These are phyloP conservation scores for Coniochaeta pulveracea DNA, from an alignment of 2,329 filamentous ascomycete species.

Conservation along the genomic window DNA sequence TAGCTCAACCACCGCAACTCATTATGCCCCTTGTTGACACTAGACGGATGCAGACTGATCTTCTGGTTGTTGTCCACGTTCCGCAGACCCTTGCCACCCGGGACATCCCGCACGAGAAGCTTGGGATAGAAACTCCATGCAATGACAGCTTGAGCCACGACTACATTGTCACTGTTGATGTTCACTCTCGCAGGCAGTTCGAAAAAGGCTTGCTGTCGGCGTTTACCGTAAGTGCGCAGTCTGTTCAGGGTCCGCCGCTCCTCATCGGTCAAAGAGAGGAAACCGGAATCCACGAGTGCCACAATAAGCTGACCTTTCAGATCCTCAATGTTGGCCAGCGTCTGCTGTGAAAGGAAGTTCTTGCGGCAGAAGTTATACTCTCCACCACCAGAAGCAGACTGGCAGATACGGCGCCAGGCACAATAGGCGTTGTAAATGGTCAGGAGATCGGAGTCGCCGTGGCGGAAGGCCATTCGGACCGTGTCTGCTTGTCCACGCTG, in stretches of 20 bases:
- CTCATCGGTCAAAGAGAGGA: constrained; percentile 62
- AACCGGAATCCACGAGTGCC: constrained; percentile 74
- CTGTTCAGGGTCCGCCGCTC: constrained; percentile 61
- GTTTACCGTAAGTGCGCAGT: constrained; percentile 52
- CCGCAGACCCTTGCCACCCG: constrained; percentile 63
- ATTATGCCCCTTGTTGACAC: constrained; percentile 66
- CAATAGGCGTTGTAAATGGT: constrained; percentile 91
- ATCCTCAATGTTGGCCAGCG: constrained; percentile 85
- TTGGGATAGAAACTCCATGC: constrained; percentile 96
- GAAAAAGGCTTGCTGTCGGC: constrained; percentile 62
- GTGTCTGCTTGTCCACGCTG: constrained; percentile 73
- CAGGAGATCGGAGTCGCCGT: constrained; percentile 81
- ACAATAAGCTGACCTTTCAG: constrained; percentile 85
- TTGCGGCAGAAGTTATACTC: constrained; percentile 90
- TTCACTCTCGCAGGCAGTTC: constrained; percentile 68
- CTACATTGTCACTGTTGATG: constrained; percentile 67
- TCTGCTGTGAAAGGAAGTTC: constrained; percentile 86
- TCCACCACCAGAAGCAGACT: constrained; percentile 42
- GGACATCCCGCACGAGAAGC: constrained; percentile 66
- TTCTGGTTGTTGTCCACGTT: constrained; percentile 90
- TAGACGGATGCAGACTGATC: constrained; percentile 77
- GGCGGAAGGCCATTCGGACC: constrained; percentile 66
- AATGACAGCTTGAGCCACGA: constrained; percentile 69
- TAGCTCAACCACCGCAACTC: constrained; percentile 79
- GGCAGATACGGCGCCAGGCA: constrained; percentile 77